Percentiles rank a stretch among this genome's conserved stretches.
Evolutionary conservation across 2,329 filamentous ascomycete genomes (phyloP).

Genomic region (Colletotrichum lindemuthianum): DNA sequence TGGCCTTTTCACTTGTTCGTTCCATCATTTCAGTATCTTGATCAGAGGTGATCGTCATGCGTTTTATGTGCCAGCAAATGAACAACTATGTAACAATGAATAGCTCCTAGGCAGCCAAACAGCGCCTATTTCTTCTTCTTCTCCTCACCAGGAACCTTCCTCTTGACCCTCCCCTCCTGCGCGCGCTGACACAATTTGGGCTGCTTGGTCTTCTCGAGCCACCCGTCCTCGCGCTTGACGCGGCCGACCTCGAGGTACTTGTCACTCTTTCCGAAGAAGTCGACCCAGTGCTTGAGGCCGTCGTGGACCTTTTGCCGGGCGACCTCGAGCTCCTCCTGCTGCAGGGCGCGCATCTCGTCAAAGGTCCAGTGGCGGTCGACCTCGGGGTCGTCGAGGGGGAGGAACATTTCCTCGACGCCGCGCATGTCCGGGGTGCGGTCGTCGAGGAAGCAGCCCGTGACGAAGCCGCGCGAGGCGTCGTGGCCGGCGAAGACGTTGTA

Average conservation of each 20-base stretch:
- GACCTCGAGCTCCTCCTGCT: slow-evolving; percentile 70
- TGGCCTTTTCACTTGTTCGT: too few species aligned
- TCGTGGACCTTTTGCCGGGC: slow-evolving; percentile 74
- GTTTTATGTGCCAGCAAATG: too few species aligned
- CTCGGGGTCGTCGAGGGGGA: slow-evolving; percentile 70
- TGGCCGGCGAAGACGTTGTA: slow-evolving; percentile 89
- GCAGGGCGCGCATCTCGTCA: slow-evolving; percentile 62
- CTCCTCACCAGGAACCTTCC: slow-evolving; percentile 66
- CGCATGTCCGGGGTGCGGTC: slow-evolving; percentile 87
- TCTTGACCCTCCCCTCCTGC: slow-evolving; percentile 63
- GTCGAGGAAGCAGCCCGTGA: slow-evolving; percentile 91
- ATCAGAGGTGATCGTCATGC: too few species aligned
- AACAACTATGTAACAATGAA: not conserved
- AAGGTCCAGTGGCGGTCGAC: slow-evolving; percentile 69
- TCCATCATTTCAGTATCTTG: too few species aligned
- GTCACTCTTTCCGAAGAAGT: slow-evolving; percentile 81
- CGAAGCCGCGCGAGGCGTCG: slow-evolving; percentile 88
- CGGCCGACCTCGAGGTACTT: slow-evolving; percentile 86
- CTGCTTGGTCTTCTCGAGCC: slow-evolving; percentile 70
- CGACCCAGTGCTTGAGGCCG: slow-evolving; percentile 81
- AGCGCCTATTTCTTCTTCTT: slow-evolving; percentile 42
- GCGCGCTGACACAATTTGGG: slow-evolving; percentile 77
- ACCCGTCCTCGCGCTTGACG: slow-evolving; percentile 70
- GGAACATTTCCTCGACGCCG: slow-evolving; percentile 87
- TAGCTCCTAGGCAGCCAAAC: not conserved